These are phyloP conservation scores for Amphicarpaea edgeworthii DNA, from an alignment of 306 rosid species.

Conservation along the genomic window DNA sequence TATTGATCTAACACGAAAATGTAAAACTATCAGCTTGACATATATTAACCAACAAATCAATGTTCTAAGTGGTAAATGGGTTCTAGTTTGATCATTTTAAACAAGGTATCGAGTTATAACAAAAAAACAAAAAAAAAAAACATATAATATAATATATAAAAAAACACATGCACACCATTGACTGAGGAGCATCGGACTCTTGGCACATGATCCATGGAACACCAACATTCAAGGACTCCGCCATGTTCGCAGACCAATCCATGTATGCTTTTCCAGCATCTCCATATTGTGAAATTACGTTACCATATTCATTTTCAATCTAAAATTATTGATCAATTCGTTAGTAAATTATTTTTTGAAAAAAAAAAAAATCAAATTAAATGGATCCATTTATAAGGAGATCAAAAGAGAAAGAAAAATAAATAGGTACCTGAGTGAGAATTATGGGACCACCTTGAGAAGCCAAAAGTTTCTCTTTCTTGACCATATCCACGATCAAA, in stretches of 20 bases:
- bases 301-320: conserved; percentile 72
- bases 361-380: too few species aligned
- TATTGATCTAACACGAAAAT: conserved; percentile 56
- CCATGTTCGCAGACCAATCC: conserved; percentile 65
- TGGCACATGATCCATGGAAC: conserved; percentile 83
- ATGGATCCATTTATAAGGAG: too few species aligned
- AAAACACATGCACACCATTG: conserved; percentile 55
- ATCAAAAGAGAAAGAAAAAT: not conserved
- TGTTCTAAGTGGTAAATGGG: too few species aligned
- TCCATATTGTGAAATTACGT: conserved; percentile 57
- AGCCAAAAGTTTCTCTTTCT: conserved; percentile 65
- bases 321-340: not conserved
- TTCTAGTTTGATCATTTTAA: too few species aligned
- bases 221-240: conserved; percentile 53
- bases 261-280: conserved; percentile 63
- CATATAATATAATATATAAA: too few species aligned
- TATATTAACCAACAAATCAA: too few species aligned
- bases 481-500: conserved; percentile 59
- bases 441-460: conserved; percentile 68
- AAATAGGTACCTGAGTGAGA: conserved; percentile 43
- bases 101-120: too few species aligned
- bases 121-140: too few species aligned
- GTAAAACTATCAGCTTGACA: not conserved
- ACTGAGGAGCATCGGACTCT: conserved; percentile 56
- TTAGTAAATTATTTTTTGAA: not conserved